A percentile compares a stretch with the other conserved stretches of the same genome.
Evolutionary conservation across 1,284 basidiomycete species (phyloP).

Genomic region (Blastosporella zonata): DNA sequence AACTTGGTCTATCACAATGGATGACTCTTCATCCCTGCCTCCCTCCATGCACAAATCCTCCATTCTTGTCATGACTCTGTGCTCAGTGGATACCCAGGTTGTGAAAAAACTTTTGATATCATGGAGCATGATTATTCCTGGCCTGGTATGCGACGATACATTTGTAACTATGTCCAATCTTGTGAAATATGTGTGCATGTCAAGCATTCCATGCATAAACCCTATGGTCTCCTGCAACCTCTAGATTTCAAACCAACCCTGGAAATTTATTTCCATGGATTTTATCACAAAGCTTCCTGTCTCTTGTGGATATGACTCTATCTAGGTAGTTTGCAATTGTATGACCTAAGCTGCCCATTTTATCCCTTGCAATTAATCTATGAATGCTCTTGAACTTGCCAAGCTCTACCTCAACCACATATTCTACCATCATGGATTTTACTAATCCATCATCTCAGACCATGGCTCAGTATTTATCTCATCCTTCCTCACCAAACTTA

Average conservation of each 20-base stretch:
- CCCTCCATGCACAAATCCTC: constrained; percentile 28
- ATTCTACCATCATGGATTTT: constrained; percentile 32
- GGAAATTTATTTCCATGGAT: constrained; percentile 41
- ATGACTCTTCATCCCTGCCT: constrained; percentile 34
- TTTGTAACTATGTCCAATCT: too few species aligned
- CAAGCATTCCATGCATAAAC: constrained; percentile 30
- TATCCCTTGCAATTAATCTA: constrained; percentile 28
- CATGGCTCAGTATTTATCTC: constrained; percentile 31
- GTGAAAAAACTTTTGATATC: constrained; percentile 19
- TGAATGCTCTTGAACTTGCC: constrained; percentile 29
- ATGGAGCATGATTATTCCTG: constrained; percentile 21
- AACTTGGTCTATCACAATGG: too few species aligned
- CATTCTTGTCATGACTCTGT: constrained; percentile 25
- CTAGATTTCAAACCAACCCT: constrained; percentile 35
- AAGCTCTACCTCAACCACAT: constrained; percentile 30
- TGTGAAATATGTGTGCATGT: constrained; percentile 20
- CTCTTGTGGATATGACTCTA: constrained; percentile 32
- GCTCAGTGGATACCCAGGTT: constrained; percentile 29
- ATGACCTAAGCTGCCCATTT: constrained; percentile 37
- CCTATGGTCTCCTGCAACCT: constrained; percentile 34
- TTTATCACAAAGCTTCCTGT: constrained; percentile 38
- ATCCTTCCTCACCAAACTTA: constrained; percentile 28
- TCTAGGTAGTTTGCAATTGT: constrained; percentile 38
- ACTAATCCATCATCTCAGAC: constrained; percentile 29
- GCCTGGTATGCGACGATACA: too few species aligned